Evolutionary conservation across 108 stramenopile species (phyloP), one percentile per base, ranked within the genome.

Genomic region (Asterionellopsis glacialis): DNA sequence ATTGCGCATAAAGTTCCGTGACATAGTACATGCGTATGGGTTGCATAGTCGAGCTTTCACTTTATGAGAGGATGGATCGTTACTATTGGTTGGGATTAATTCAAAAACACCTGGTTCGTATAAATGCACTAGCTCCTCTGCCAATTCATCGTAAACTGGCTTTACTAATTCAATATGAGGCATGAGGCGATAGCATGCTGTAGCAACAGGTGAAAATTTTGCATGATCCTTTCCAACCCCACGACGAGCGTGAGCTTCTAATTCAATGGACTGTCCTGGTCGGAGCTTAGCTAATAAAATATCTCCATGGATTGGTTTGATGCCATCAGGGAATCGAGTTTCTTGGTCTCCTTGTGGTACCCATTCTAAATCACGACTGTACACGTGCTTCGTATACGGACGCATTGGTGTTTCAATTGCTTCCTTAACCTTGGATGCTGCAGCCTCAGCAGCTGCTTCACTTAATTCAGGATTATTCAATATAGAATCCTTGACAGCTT

Each of bases 141-240:
- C 96, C 42, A 85, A 68, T 11, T 89, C 88, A 56, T 88, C 95
- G 50, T 79, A 82, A 12, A 96, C 75, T 1, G 75, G 70, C 39
- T 79, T 70, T 24, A 81, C 14, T 9, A 94, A 62, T 51, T 78
- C 79, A 18, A 97, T 63, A 11, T 76, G 66, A 4, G 95, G 91
- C 74, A 87, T 72, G 22, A 98, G 67, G 23, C 95, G 77, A 65
- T 99, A 99, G 52, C 83, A 79, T 15, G 97, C 98, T 15, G 98
- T 99, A 0, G 95, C 93, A 12, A 98, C 97, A 15, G 98, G 98
- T 12, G 89, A 91, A 59, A 67, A 99, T 68, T 99, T 99, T 45
- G 98, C 97, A 75, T 99, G 98, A 66, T 98, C 97, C 41, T 91
- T 85, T 1, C 97, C 98, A 16, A 81, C 78, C 19, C 97, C 97